Percentiles rank a stretch among this genome's conserved stretches.
These are phyloP conservation scores for Suillus subalutaceus DNA, from an alignment of 768 basidiomycete species.

Conservation along the genomic window DNA sequence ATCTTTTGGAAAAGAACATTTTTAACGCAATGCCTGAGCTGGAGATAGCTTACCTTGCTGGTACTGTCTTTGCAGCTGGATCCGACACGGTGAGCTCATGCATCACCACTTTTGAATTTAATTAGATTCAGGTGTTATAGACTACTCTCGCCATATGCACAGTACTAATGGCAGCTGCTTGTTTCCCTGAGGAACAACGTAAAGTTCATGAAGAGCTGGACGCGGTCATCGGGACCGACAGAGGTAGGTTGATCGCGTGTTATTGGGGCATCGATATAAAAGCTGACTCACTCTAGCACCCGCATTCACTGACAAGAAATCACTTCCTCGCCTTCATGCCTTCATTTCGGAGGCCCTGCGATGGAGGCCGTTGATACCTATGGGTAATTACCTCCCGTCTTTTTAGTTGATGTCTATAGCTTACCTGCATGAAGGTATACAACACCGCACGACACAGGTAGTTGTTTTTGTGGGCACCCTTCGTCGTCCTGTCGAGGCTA, in stretches of 20 bases:
- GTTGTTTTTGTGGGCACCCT: conserved; percentile 23
- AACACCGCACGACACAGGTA: conserved; percentile 26
- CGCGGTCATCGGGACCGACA: conserved; percentile 36
- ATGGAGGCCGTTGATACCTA: conserved; percentile 35
- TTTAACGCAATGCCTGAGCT: conserved; percentile 51
- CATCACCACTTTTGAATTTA: background rate
- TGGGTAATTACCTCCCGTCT: conserved; percentile 26
- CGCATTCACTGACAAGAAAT: conserved; percentile 34
- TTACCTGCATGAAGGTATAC: conserved; percentile 18
- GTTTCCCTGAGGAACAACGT: conserved; percentile 35
- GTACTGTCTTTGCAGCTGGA: conserved; percentile 61
- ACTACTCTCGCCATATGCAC: conserved; percentile 29
- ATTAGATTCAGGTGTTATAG: conserved; percentile 10
- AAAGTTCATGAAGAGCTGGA: conserved; percentile 41
- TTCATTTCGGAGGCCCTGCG: conserved; percentile 40
- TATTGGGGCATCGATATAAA: background rate
- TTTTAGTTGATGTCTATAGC: background rate
- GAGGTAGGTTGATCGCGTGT: conserved; percentile 24
- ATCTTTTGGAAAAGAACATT: conserved; percentile 50
- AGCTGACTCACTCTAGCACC: conserved; percentile 32
- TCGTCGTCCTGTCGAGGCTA: background rate
- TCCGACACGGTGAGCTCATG: conserved; percentile 46
- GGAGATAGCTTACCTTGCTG: conserved; percentile 61
- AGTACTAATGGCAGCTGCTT: conserved; percentile 41
- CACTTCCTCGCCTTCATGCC: conserved; percentile 39